Evolutionary conservation across 2,329 filamentous ascomycete species (phyloP), one percentile per base, ranked within the genome.

Genomic region (Monosporascus sp.): DNA sequence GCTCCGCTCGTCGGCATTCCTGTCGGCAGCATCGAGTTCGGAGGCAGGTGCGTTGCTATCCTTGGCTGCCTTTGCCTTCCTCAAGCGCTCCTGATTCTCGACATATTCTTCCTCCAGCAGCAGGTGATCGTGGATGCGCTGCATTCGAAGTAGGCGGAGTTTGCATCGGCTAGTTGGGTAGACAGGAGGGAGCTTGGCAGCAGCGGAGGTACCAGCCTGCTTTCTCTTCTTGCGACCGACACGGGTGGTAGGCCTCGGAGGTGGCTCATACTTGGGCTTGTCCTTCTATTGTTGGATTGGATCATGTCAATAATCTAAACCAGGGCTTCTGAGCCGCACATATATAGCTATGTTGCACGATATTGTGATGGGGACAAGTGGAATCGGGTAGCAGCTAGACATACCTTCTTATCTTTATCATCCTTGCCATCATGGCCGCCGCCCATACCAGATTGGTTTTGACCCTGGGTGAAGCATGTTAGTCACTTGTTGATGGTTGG

Each of bases 221-320:
- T 90, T 97, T 82, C 92, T 93, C 89, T 99, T 99, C 88, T 95
- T 97, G 69, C 93, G 90, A 57, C 94, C 94, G 71, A 99, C 88
- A 71, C 94, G 90, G 62, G 94, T 97, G 58, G 94, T 99, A 59
- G 94, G 94, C 68, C 93, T 88, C 73, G 94, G 94, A 63, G 94
- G 94, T 60, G 94, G 94, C 75, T 99, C 94, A 80, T 99, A 99
- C 88, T 96, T 97, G 70, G 94, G 94, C 87, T 99, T 99, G 59
- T 99, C 93, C 83, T 99, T 97, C 93, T 96, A 67, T 64, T 56
- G 38, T 26, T 55, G 3, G 51, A 38, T 46, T 17, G 24, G 5
- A 19, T 19, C 16, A 46, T 26, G 22, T 31, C 14, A 31, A 24
- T 46, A 35, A 46, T 46, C 26, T 5, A 19, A 20, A 19, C 19